These are phyloP conservation scores for Aspergillus asperescens DNA, from an alignment of 495 filamentous ascomycete genomes.

Conservation along the genomic window DNA sequence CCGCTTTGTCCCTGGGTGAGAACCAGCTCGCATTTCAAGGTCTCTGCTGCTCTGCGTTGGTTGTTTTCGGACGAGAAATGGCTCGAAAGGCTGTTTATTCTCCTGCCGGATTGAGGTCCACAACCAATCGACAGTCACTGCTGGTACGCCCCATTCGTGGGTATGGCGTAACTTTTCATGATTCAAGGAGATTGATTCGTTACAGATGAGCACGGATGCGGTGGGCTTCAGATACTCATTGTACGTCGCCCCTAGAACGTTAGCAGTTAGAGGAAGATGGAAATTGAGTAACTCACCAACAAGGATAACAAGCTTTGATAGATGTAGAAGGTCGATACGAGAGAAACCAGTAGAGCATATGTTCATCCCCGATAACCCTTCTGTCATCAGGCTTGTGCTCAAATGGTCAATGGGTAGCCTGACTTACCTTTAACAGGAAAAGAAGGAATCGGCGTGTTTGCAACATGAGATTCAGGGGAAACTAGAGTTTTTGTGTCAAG, in stretches of 20 bases:
- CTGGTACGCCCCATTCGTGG: conserved; percentile 64
- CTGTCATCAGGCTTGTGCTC: conserved; percentile 13
- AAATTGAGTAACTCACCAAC: conserved; percentile 49
- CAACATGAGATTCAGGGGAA: conserved; percentile 62
- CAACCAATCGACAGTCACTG: conserved; percentile 76
- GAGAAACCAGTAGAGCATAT: conserved; percentile 80
- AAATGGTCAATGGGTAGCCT: background rate
- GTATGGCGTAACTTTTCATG: conserved; percentile 76
- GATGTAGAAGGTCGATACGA: conserved; percentile 78
- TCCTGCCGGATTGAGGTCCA: conserved; percentile 66
- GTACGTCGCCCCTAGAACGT: conserved; percentile 55
- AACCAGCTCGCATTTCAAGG: conserved; percentile 21
- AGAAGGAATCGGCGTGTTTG: conserved; percentile 65
- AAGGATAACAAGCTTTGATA: conserved; percentile 66
- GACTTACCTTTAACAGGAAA: conserved; percentile 60
- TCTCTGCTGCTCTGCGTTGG: conserved; percentile 23
- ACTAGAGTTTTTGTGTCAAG: conserved; percentile 67
- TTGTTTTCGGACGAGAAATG: conserved; percentile 36
- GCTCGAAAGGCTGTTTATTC: conserved; percentile 47
- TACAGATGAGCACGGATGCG: conserved; percentile 66
- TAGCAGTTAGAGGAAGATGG: background rate
- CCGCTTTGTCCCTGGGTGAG: conserved; percentile 13
- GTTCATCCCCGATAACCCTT: conserved; percentile 58
- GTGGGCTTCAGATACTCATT: conserved; percentile 64
- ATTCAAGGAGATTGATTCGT: conserved; percentile 49